Evolutionary conservation across 1,284 basidiomycete genomes (phyloP).

Genomic region (Naganishia liquefaciens): DNA sequence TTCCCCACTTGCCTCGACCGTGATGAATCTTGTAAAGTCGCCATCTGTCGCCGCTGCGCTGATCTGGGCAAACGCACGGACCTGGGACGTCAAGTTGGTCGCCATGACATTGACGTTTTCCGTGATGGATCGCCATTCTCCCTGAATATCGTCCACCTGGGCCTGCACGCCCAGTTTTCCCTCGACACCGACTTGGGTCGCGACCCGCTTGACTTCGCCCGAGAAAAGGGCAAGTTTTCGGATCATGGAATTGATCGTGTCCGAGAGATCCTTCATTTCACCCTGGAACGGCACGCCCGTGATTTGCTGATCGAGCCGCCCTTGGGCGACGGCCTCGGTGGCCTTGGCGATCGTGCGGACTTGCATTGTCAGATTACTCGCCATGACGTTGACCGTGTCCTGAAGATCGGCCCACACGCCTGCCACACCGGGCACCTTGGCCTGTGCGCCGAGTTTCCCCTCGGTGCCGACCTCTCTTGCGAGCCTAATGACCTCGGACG

Average conservation of each 20-base stretch:
- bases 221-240: constrained; percentile 93
- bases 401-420: constrained; percentile 91
- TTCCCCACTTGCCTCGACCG: constrained; percentile 96
- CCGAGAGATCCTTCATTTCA: constrained; percentile 87
- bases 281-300: constrained; percentile 88
- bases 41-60: constrained; percentile 98
- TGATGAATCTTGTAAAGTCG: constrained; percentile 98
- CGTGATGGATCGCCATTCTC: constrained; percentile 96
- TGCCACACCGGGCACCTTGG: constrained; percentile 79
- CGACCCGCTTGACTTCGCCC: constrained; percentile 91
- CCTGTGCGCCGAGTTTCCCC: constrained; percentile 93
- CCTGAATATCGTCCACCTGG: constrained; percentile 93
- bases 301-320: constrained; percentile 86
- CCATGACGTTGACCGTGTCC: constrained; percentile 82
- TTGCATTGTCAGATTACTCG: constrained; percentile 75
- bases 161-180: constrained; percentile 97
- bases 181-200: constrained; percentile 91
- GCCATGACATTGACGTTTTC: constrained; percentile 88
- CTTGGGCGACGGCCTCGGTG: constrained; percentile 82
- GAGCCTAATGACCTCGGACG: constrained; percentile 70
- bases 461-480: constrained; percentile 92
- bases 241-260: constrained; percentile 86
- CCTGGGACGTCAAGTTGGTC: constrained; percentile 95
- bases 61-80: constrained; percentile 98
- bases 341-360: constrained; percentile 92